Conservation (phyloP, 164 flowering plant species). For the Aristolochia californica region DNA sequence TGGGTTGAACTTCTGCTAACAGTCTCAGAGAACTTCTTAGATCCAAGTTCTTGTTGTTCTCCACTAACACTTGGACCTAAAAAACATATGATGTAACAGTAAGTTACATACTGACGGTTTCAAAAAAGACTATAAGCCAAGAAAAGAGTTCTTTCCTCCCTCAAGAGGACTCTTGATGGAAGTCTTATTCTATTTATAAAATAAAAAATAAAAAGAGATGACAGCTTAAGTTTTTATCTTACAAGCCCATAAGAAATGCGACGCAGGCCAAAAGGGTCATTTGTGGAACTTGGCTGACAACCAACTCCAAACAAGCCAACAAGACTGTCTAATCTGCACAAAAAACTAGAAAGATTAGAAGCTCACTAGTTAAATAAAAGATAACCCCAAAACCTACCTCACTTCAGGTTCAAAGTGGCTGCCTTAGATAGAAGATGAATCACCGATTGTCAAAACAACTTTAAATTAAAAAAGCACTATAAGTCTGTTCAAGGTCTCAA, state of each 20-base stretch:
- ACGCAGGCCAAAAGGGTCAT: slow-evolving; percentile 89
- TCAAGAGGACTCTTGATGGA: no score
- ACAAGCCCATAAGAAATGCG: slow-evolving; percentile 93
- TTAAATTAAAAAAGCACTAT: no score
- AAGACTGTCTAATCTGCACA: slow-evolving; percentile 86
- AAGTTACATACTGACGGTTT: background rate
- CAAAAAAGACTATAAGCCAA: no score
- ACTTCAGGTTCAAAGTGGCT: no score
- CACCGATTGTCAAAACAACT: no score
- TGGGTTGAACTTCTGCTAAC: slow-evolving; percentile 73
- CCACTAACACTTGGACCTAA: slow-evolving; percentile 90
- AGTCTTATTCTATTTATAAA: no score
- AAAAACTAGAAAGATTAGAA: slow-evolving; percentile 1
- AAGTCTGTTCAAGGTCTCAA: no score
- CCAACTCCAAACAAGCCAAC: slow-evolving; percentile 91
- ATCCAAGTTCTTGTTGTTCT: slow-evolving; percentile 63
- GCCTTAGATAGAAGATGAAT: no score
- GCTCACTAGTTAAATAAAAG: no score
- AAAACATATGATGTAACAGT: slow-evolving; percentile 9
- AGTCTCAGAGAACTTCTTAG: slow-evolving; percentile 48
- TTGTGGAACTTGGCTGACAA: slow-evolving; percentile 78
- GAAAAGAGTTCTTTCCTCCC: background rate
- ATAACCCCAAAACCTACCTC: no score
- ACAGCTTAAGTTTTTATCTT: slow-evolving; percentile 17
- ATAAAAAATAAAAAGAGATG: no score